Evolutionary conservation across 2,329 filamentous ascomycete genomes (phyloP), one percentile per base, ranked within the genome.

Genomic region (Nakataea oryzae): DNA sequence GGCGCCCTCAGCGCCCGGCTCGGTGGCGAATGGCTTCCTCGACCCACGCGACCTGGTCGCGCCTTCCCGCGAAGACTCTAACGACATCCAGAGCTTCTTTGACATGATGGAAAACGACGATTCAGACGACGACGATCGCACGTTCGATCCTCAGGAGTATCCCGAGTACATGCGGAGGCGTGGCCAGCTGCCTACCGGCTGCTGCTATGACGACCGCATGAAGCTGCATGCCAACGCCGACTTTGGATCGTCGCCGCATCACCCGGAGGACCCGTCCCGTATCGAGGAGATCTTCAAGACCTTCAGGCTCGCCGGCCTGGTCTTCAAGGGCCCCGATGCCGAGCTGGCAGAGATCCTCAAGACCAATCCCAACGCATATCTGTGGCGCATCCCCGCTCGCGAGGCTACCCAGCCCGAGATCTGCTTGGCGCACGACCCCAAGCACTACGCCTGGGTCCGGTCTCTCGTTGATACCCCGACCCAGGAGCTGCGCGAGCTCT

Each of bases 141-240:
- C 74, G 12, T 69, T 77, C 2, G 73, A 73, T 54, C 66, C 66
- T 2, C 60, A 65, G 13, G 66, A 75, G 62, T 73, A 70, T 24
- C 70, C 68, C 1, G 64, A 66, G 8, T 65, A 75, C 60, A 67
- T 79, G 60, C 72, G 72, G 17, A 75, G 75, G 62, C 78, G 75
- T 50, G 79, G 79, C 2, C 74, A 84, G 29, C 78, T 90, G 1
- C 84, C 88, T 0, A 93, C 89, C 0, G 90, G 90, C 3, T 86
- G 89, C 64, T 93, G 90, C 67, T 99, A 97, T 72, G 95, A 99
- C 76, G 87, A 91, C 63, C 86, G 93, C 34, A 99, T 99, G 95
- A 91, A 95, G 64, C 89, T 96, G 64, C 95, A 99, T 72, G 90
- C 92, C 62, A 96, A 97, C 71, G 86, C 90, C 21, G 87, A 91